Percentiles rank a stretch among this genome's conserved stretches.
phyloP scores from a whole-genome alignment of 805 yeast species.

The Lachancea cidri region DNA sequence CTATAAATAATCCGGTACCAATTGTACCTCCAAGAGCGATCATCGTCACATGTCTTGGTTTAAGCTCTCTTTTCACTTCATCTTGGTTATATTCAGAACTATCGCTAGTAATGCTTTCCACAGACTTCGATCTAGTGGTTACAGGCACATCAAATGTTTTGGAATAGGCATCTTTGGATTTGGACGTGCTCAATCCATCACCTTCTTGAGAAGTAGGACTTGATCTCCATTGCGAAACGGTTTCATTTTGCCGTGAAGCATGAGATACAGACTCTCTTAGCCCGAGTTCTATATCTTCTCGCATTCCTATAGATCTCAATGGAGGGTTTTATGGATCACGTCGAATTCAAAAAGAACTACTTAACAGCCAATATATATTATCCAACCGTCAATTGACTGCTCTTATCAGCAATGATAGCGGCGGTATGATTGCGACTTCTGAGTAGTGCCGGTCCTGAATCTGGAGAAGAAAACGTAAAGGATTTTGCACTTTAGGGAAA shows the following conservation, averaged over 20 bases:
- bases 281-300: not conserved
- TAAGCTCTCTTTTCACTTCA: slow-evolving; percentile 52
- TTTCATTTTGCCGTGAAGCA: not conserved
- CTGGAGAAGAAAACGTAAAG: not conserved
- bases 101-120: not conserved
- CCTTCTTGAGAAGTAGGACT: not conserved
- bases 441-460: not conserved
- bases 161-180: not conserved
- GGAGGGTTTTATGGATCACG: no score
- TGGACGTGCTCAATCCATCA: not conserved
- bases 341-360: no score
- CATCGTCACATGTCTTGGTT: slow-evolving; percentile 67
- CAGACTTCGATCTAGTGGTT: not conserved
- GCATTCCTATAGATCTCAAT: not conserved
- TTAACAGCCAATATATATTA: no score
- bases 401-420: not conserved
- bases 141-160: not conserved
- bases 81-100: not conserved
- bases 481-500: not conserved
- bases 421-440: not conserved
- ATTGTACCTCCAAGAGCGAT: slow-evolving; percentile 77
- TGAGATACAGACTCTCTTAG: not conserved
- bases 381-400: no score
- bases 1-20: slow-evolving; percentile 73
- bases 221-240: not conserved